Evolutionary conservation across 495 filamentous ascomycete genomes (phyloP).

Genomic region (Immersiella caudata): DNA sequence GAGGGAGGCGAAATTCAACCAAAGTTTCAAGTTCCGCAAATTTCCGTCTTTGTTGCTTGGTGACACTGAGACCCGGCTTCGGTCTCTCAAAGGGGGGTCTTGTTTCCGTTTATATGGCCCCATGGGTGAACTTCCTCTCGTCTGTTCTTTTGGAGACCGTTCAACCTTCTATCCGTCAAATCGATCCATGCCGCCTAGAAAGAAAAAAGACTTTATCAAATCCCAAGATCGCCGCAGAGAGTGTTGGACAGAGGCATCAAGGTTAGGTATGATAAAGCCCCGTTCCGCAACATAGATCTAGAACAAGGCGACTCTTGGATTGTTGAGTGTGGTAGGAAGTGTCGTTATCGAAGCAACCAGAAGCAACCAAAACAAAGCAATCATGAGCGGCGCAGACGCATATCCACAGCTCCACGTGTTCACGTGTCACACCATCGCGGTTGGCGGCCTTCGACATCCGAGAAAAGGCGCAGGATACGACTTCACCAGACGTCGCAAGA

Average conservation of each 20-base stretch:
- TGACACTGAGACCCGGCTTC: background rate
- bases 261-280: background rate
- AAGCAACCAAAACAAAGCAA: background rate
- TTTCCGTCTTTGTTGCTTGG: background rate
- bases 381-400: background rate
- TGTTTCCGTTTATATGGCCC: background rate
- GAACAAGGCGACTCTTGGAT: background rate
- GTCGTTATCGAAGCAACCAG: background rate
- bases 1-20: background rate
- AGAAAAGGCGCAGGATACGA: background rate
- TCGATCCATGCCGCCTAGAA: background rate
- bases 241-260: background rate
- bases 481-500: slow-evolving; percentile 4
- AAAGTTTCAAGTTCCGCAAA: background rate
- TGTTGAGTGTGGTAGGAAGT: background rate
- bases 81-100: background rate
- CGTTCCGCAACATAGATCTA: background rate
- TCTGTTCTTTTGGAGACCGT: background rate
- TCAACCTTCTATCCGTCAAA: background rate
- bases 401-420: slow-evolving; percentile 3
- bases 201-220: background rate
- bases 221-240: background rate
- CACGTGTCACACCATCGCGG: background rate
- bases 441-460: slow-evolving; percentile 6
- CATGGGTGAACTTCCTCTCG: background rate